These are phyloP conservation scores for Colletotrichum tabaci DNA, from an alignment of 2,329 filamentous ascomycete species.

Conservation along the genomic window DNA sequence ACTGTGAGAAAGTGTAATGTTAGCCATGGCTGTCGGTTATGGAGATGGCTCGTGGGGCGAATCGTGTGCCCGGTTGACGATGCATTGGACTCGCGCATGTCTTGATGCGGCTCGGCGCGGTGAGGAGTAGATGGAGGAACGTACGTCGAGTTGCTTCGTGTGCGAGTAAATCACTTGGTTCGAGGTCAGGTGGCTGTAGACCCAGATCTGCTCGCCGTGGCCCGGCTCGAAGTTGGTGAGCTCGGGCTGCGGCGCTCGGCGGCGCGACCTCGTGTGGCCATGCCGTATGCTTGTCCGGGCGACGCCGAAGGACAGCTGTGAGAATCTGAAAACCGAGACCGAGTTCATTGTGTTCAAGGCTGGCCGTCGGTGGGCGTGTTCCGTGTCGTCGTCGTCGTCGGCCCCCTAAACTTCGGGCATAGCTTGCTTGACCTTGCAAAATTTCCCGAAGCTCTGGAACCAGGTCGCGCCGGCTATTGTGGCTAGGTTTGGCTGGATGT, in stretches of 20 bases:
- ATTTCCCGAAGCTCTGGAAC: conserved; percentile 42
- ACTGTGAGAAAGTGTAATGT: conserved; percentile 46
- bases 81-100: neutral
- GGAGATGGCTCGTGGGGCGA: neutral
- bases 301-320: conserved; percentile 59
- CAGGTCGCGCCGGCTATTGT: conserved; percentile 30
- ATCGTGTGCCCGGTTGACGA: neutral
- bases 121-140: conserved; percentile 41
- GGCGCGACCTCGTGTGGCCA: conserved; percentile 48
- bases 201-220: conserved; percentile 72
- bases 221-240: conserved; percentile 50
- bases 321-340: conserved; percentile 53
- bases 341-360: conserved; percentile 54
- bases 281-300: conserved; percentile 60
- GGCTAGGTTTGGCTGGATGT: conserved; percentile 16
- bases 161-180: conserved; percentile 70
- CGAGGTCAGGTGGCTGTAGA: conserved; percentile 65
- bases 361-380: conserved; percentile 23
- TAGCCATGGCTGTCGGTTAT: conserved; percentile 9
- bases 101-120: too few relatives aligned
- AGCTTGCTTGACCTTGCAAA: conserved; percentile 37
- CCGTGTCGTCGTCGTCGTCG: conserved; percentile 31
- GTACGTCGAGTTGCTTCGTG: conserved; percentile 61
- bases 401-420: conserved; percentile 11
- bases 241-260: conserved; percentile 44